phyloP scores from a whole-genome alignment of 371 early-diverging fungal genomes.

The Circinella umbellata region DNA sequence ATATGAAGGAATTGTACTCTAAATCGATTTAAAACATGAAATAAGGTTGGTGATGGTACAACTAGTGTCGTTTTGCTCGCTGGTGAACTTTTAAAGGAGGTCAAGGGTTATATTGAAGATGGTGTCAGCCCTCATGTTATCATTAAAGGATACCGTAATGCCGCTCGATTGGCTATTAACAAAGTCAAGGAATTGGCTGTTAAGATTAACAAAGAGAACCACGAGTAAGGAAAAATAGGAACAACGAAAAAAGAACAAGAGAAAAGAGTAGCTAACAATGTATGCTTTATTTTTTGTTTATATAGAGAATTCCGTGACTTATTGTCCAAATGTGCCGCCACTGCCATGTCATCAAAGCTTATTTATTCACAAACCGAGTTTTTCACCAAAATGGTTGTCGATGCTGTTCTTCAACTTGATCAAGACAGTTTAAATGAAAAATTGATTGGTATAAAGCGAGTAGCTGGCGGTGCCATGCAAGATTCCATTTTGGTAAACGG shows the following conservation, averaged over 20 bases:
- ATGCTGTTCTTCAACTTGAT: conserved; percentile 93
- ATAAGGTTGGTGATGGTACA: conserved; percentile 98
- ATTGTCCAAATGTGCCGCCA: conserved; percentile 96
- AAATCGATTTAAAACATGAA: neutral
- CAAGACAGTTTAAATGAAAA: conserved; percentile 92
- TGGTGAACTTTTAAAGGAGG: conserved; percentile 94
- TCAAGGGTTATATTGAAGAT: conserved; percentile 95
- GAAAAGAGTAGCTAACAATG: too few species aligned
- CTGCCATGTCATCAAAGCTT: conserved; percentile 99
- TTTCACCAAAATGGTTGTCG: conserved; percentile 99
- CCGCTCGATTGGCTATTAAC: conserved; percentile 82
- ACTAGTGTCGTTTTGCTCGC: conserved; percentile 99
- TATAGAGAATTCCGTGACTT: conserved; percentile 85
- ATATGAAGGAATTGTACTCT: neutral
- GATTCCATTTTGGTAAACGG: conserved; percentile 97
- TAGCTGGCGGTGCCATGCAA: conserved; percentile 99
- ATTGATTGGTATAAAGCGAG: conserved; percentile 98
- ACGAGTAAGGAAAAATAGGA: conserved; percentile 54
- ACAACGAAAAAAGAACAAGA: neutral
- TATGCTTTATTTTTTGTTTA: neutral
- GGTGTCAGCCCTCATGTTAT: conserved; percentile 95
- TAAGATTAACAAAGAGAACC: conserved; percentile 75
- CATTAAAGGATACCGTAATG: conserved; percentile 92
- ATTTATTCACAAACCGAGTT: conserved; percentile 97
- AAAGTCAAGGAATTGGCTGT: conserved; percentile 89